Percentiles rank a stretch among this genome's conserved stretches.
Conservation (phyloP, 179 eudicot genomes). For the Spergularia azorica region DNA sequence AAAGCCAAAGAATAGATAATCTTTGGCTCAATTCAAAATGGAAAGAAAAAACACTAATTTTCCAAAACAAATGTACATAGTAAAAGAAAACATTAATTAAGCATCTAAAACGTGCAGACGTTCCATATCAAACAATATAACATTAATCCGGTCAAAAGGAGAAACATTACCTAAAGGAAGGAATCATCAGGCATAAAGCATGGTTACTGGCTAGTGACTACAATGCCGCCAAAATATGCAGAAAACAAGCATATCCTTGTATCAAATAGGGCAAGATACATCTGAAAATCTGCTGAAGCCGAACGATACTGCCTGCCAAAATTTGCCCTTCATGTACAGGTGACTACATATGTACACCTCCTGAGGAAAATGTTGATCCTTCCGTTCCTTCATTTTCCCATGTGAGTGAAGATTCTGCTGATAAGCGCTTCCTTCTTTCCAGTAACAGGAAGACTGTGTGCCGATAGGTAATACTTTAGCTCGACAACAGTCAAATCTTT, state of each 20-base stretch:
- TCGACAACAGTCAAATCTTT: slow-evolving; percentile 77
- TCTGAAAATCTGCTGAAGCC: neutral
- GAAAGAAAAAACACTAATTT: no score
- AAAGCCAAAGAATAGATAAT: no score
- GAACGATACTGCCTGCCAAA: neutral
- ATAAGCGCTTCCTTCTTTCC: slow-evolving; percentile 84
- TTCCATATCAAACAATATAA: no score
- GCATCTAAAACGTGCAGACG: no score
- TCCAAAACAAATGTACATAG: no score
- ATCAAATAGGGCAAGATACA: neutral
- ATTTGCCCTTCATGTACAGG: slow-evolving; percentile 9
- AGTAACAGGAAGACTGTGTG: slow-evolving; percentile 65
- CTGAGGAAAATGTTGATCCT: neutral
- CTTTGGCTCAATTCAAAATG: no score
- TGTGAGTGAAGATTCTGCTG: slow-evolving; percentile 77
- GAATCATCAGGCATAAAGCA: no score
- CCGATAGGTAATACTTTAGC: slow-evolving; percentile 71
- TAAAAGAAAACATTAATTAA: no score
- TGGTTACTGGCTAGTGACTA: no score
- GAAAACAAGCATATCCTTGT: neutral
- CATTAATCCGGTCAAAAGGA: no score
- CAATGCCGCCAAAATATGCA: neutral
- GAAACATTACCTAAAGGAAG: no score
- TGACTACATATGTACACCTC: slow-evolving; percentile 7
- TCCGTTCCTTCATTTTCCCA: slow-evolving; percentile 54